phyloP scores from a whole-genome alignment of 306 rosid species.

The Malus domestica region DNA sequence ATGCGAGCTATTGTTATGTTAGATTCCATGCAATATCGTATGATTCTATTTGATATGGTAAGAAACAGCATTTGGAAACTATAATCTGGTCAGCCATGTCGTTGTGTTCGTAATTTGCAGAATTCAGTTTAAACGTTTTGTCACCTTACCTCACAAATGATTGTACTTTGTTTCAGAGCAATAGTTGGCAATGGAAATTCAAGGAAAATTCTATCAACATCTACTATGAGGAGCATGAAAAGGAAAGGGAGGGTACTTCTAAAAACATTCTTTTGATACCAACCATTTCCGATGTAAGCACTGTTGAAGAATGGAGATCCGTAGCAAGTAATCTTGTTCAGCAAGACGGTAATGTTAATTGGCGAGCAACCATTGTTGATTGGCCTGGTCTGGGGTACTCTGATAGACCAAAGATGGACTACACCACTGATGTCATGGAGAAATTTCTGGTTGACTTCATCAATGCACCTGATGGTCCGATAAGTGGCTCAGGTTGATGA shows the following conservation, averaged over 20 bases:
- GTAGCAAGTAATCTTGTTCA: constrained; percentile 70
- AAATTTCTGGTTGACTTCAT: constrained; percentile 76
- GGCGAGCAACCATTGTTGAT: constrained; percentile 82
- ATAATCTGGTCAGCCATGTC: background rate
- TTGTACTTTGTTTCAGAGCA: constrained; percentile 41
- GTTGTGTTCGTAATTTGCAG: background rate
- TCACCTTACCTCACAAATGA: constrained; percentile 7
- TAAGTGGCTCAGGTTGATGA: constrained; percentile 53
- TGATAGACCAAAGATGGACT: constrained; percentile 84
- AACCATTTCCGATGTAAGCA: constrained; percentile 92
- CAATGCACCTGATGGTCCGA: constrained; percentile 65
- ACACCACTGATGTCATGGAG: constrained; percentile 75
- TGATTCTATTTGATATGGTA: background rate
- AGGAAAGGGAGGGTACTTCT: constrained; percentile 44
- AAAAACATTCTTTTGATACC: constrained; percentile 81
- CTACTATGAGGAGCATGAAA: constrained; percentile 80
- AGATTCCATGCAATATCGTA: background rate
- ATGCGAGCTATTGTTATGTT: background rate
- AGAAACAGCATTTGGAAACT: background rate
- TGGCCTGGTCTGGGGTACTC: constrained; percentile 98
- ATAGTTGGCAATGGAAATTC: constrained; percentile 87
- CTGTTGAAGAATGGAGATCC: constrained; percentile 92
- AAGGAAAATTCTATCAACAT: constrained; percentile 55
- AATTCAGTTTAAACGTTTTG: background rate
- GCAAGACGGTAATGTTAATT: constrained; percentile 51